Evolutionary conservation across 2,329 filamentous ascomycete species (phyloP).

Genomic region (Leptographium radiaticola): DNA sequence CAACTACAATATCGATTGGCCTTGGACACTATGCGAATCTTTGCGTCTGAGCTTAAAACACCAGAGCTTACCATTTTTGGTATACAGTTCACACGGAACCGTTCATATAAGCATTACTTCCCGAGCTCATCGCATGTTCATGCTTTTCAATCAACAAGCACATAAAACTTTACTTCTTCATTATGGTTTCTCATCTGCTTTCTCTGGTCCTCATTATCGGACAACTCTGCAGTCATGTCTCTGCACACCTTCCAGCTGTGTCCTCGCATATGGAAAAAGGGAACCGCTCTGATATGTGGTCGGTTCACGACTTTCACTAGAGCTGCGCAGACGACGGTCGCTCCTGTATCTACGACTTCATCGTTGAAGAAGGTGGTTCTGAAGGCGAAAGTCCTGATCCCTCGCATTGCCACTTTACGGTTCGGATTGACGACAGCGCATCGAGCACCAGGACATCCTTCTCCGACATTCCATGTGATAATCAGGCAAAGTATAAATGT

Average conservation of each 20-base stretch:
- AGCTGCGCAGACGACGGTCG: constrained; percentile 7
- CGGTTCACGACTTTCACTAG: constrained; percentile 9
- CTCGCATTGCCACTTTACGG: constrained; percentile 6
- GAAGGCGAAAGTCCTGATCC: not conserved
- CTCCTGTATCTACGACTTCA: constrained; percentile 11
- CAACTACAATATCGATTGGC: too few relatives aligned
- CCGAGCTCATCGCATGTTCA: not conserved
- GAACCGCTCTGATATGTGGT: constrained; percentile 1
- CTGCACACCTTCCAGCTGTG: not conserved
- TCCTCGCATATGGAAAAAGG: not conserved
- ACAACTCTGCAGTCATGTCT: not conserved
- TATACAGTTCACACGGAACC: not conserved
- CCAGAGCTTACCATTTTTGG: not conserved
- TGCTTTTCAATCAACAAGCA: not conserved
- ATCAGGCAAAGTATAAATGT: constrained; percentile 7
- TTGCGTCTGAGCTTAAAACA: not conserved
- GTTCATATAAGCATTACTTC: not conserved
- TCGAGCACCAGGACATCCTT: constrained; percentile 4
- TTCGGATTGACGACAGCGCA: not conserved
- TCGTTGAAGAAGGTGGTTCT: constrained; percentile 3
- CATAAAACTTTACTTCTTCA: constrained; percentile 2
- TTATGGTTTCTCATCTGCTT: constrained; percentile 6
- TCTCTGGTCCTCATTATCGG: not conserved
- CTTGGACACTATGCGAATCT: too few relatives aligned
- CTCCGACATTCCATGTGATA: constrained; percentile 7